Evolutionary conservation across 2,329 filamentous ascomycete species (phyloP).

Genomic region (Chrysoporthe cubensis): DNA sequence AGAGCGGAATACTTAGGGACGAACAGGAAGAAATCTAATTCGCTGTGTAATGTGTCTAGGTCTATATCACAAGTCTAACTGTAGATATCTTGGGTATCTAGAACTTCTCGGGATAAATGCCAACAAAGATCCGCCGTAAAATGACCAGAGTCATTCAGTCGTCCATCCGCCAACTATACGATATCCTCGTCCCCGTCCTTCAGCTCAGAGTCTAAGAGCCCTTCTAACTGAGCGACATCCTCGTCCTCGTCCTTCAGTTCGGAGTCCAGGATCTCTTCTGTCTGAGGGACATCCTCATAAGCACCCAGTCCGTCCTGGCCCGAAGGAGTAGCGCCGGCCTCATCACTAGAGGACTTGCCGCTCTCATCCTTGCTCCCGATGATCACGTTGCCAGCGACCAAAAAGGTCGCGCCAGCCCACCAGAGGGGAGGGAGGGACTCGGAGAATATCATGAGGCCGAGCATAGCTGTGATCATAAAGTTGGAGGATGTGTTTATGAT

Average conservation of each 20-base stretch:
- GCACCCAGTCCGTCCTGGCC: conserved; percentile 33
- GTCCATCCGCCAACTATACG: conserved; percentile 30
- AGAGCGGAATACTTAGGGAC: background rate
- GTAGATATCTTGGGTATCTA: background rate
- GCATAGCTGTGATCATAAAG: conserved; percentile 76
- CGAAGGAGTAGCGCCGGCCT: conserved; percentile 13
- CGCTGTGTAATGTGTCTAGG: background rate
- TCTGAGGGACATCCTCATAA: conserved; percentile 38
- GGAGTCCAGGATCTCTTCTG: conserved; percentile 22
- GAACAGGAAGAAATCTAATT: background rate
- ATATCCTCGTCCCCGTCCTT: conserved; percentile 35
- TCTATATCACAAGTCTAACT: background rate
- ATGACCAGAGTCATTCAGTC: conserved; percentile 3
- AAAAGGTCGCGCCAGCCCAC: conserved; percentile 74
- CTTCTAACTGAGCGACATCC: conserved; percentile 35
- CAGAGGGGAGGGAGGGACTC: conserved; percentile 74
- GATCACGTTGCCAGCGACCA: conserved; percentile 78
- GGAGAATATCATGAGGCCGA: conserved; percentile 72
- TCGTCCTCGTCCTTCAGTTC: conserved; percentile 30
- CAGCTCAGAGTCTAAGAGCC: conserved; percentile 9
- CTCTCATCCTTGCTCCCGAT: conserved; percentile 71
- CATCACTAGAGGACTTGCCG: conserved; percentile 16
- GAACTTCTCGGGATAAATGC: background rate
- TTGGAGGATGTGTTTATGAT: conserved; percentile 84
- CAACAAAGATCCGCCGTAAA: background rate